Base-by-base conservation (phyloP, 2,329 filamentous ascomycete genomes). In the Penicillium sp. region DNA sequence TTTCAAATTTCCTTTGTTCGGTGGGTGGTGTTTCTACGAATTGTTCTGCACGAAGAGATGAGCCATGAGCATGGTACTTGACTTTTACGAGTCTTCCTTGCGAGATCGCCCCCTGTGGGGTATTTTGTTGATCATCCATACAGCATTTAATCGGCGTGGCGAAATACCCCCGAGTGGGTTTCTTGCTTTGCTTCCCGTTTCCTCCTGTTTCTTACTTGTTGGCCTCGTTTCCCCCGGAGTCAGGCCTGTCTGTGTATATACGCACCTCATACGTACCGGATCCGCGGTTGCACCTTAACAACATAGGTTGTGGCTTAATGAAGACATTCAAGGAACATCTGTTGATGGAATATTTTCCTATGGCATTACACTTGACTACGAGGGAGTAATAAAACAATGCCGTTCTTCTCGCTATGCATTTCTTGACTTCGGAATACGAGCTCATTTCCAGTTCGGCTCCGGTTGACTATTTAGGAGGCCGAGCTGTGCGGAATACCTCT, bases 81-180 rank as follows among this genome's bases (percentile, higher is more conserved):
- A 45, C n/a, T 41, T 25, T 43, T 27, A 53, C 54, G 48, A 50
- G 58, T 57, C 46, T 58, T 51, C 48, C 50, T 50, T 55, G 43
- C 43, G 44, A 46, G 41, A 41, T 50, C n/a, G 27, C 44, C 33
- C 5, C 7, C 13, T 11, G 47, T 22, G 28, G 36, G n/a, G 43
- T 45, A 40, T 44, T 40, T 49, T 44, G 33, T 53, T 55, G 41
- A 40, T 59, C 53, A 55, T 55, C 49, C 40, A 51, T 55, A 56
- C 54, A 48, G 56, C 61, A 63, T 63, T 62, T 63, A 62, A 61
- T 62, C 35, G 60, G 60, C 54, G 56, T 55, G 50, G 51, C 36
- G 53, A 40, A 56, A 46, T 42, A 8, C 6, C 10, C 36, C 50
- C 31, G 33, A 50, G 47, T 48, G 43, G 50, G 47, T 25, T 39